These are phyloP conservation scores for Pyracantha coccinea DNA, from an alignment of 331 rosid genomes.

Conservation along the genomic window DNA sequence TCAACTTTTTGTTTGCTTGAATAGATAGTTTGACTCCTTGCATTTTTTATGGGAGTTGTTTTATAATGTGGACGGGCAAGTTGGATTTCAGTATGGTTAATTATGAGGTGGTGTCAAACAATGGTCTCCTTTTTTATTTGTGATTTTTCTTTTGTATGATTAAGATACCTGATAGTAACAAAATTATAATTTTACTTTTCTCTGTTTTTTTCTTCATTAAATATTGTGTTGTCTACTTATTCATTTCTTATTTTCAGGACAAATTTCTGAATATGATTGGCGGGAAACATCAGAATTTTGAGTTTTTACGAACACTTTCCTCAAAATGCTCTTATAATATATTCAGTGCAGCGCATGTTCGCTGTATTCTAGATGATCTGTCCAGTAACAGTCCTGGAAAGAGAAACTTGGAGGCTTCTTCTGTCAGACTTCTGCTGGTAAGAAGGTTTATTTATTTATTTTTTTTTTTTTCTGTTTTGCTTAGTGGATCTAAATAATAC, in stretches of 20 bases:
- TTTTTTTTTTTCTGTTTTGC: constrained; percentile 4
- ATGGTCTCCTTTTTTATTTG: no score
- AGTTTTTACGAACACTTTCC: constrained; percentile 55
- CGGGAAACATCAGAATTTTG: constrained; percentile 44
- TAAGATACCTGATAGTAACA: not conserved
- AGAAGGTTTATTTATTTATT: not conserved
- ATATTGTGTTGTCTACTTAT: not conserved
- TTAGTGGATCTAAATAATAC: constrained; percentile 8
- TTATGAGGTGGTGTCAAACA: no score
- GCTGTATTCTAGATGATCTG: constrained; percentile 47
- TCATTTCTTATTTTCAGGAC: constrained; percentile 38
- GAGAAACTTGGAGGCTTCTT: constrained; percentile 48
- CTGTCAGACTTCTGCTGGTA: constrained; percentile 76
- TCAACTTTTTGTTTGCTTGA: no score
- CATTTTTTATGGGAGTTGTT: no score
- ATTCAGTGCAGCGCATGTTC: constrained; percentile 68
- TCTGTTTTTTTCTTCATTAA: not conserved
- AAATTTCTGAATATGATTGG: constrained; percentile 53
- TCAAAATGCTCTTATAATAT: constrained; percentile 72
- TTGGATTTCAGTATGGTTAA: no score
- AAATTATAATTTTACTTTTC: not conserved
- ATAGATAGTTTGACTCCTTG: no score
- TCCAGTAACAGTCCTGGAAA: constrained; percentile 25
- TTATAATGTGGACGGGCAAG: no score
- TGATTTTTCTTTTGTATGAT: not conserved